Conservation (phyloP, 1,284 basidiomycete genomes). For the Cerioporus squamosus region DNA sequence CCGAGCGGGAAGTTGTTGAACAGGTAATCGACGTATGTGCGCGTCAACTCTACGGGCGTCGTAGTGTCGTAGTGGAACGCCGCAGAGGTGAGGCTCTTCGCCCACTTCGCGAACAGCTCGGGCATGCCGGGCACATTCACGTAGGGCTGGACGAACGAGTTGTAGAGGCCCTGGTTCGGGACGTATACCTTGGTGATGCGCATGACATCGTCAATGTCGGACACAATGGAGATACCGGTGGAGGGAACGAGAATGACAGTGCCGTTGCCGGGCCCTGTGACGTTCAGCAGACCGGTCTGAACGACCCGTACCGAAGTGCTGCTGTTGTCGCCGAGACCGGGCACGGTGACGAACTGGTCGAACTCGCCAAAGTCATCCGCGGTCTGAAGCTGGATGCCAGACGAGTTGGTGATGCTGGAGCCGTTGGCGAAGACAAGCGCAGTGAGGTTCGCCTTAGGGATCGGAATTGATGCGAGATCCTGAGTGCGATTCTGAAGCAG, state of each 20-base stretch:
- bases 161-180: constrained; percentile 35
- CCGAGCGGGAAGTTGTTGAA: constrained; percentile 36
- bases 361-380: constrained; percentile 31
- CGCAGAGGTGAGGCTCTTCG: constrained; percentile 27
- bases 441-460: constrained; percentile 28
- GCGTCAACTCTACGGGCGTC: constrained; percentile 36
- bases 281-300: constrained; percentile 29
- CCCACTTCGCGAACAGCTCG: constrained; percentile 34
- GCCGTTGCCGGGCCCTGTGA: constrained; percentile 32
- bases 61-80: constrained; percentile 41
- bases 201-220: constrained; percentile 39
- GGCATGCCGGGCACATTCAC: constrained; percentile 35
- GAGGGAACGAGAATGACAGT: constrained; percentile 35
- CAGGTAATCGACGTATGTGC: constrained; percentile 37
- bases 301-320: constrained; percentile 17
- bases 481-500: constrained; percentile 32
- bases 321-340: constrained; percentile 22
- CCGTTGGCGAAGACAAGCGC: constrained; percentile 27
- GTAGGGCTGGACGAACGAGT: constrained; percentile 37
- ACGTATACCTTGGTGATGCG: constrained; percentile 38
- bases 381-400: constrained; percentile 25
- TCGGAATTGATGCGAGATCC: constrained; percentile 31
- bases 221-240: constrained; percentile 34
- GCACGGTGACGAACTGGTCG: constrained; percentile 29
- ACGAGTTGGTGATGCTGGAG: constrained; percentile 24